Evolutionary conservation across 2,329 filamentous ascomycete species (phyloP), one percentile per base, ranked within the genome.

Genomic region (Annulohypoxylon truncatum): DNA sequence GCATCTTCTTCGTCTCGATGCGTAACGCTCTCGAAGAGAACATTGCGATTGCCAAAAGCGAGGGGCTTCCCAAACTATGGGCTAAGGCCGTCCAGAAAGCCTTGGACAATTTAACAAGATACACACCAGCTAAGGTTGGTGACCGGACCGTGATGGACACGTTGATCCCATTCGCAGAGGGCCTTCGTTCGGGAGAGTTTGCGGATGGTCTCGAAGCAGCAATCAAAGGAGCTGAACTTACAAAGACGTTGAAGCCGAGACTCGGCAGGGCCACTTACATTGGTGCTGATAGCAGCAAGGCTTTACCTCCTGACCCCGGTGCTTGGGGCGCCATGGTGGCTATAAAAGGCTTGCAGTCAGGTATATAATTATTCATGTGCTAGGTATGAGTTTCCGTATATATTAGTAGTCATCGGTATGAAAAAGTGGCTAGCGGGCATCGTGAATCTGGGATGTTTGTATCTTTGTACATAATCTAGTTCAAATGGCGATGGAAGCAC

Each of bases 201-300:
- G 82, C 84, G 2, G 81, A 82, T 7, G 88, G 85, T 1, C 87
- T 90, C 7, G 77, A 81, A 61, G 87, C 87, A 1, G 90, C 89
- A 0, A 80, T 86, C 7, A 77, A 82, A 42, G 89, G 89, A 5
- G 85, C 89, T 3, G 85, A 89, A 73, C 82, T 82, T 5, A 92
- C 90, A 3, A 89, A 85, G 77, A 86, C 81, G 24, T 87, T 92
- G 83, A 86, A 83, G 77, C 88, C 90, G 6, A 87, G 82, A 71
- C 79, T 92, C 26, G 90, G 90, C 1, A 81, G 90, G 54, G 90
- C 90, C 9, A 90, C 90, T 0, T 92, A 92, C 71, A 86, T 92
- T 2, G 84, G 84, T 44, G 81, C 81, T 2, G 85, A 82, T 60
- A 81, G 85, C 63, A 82, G 81, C 57, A 78, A 78, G 55, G 83